Evolutionary conservation across 352 stramenopile species (phyloP).

Genomic region (Lagenidium sp.): DNA sequence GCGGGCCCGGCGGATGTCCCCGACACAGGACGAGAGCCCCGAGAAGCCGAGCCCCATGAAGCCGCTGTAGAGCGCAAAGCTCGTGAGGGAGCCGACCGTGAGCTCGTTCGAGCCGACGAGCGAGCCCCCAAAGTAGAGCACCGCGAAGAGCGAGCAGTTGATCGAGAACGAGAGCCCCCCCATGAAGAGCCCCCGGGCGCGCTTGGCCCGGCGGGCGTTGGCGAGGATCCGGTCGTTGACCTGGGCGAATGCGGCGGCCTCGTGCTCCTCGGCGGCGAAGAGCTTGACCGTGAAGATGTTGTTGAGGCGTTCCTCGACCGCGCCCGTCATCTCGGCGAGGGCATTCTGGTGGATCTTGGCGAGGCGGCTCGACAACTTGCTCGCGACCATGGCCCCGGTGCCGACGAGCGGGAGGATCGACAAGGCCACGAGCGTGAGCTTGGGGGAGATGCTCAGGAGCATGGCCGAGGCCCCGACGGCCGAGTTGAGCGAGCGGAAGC

Average conservation of each 20-base stretch:
- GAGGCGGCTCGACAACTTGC: slow-evolving; percentile 72
- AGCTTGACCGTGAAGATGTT: slow-evolving; percentile 88
- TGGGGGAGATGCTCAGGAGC: slow-evolving; percentile 85
- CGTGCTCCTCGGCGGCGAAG: slow-evolving; percentile 72
- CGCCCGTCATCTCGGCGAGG: slow-evolving; percentile 59
- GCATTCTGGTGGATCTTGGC: slow-evolving; percentile 75
- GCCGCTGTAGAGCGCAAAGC: slow-evolving; percentile 87
- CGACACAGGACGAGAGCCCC: slow-evolving; percentile 72
- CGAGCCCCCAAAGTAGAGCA: slow-evolving; percentile 87
- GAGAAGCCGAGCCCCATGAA: slow-evolving; percentile 89
- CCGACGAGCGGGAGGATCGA: slow-evolving; percentile 73
- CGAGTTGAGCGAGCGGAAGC: slow-evolving; percentile 85
- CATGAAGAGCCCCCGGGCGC: slow-evolving; percentile 86
- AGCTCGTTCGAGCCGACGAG: slow-evolving; percentile 78
- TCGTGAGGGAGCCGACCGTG: slow-evolving; percentile 86
- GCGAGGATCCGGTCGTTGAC: slow-evolving; percentile 58
- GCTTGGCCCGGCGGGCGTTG: slow-evolving; percentile 62
- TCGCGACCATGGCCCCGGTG: slow-evolving; percentile 74
- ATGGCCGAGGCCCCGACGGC: slow-evolving; percentile 83
- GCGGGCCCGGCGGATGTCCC: slow-evolving; percentile 66
- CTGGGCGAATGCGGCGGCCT: slow-evolving; percentile 53
- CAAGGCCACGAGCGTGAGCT: slow-evolving; percentile 84
- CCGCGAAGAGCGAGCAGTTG: slow-evolving; percentile 86
- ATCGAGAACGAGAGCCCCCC: slow-evolving; percentile 79
- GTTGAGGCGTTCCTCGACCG: slow-evolving; percentile 83